Evolutionary conservation across 2,329 filamentous ascomycete species (phyloP), one percentile per base, ranked within the genome.

Genomic region (Ascocoryne sarcoides): DNA sequence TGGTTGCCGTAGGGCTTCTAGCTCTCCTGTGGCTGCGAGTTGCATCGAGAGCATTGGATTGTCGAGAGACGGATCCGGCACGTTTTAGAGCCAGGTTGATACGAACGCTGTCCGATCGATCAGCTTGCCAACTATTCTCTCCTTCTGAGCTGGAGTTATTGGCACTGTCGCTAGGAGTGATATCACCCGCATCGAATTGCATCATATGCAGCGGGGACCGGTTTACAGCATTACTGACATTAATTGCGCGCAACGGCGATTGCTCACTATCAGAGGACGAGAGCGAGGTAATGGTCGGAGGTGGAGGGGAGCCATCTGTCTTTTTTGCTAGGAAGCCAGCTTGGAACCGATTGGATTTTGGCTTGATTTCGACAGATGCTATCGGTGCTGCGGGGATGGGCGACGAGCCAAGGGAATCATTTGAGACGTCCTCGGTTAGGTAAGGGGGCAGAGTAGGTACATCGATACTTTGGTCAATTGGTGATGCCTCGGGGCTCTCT

Each of bases 311-410:
- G 37, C 74, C 79, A 26, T 26, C 23, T 2, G 58, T 52, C 30
- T 62, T 79, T 60, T 81, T 83, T 1, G 84, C 79, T 17, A 96
- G 66, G 60, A 95, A 95, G 4, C 90, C 90, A 2, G 88, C 75
- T 54, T 94, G 85, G 65, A 96, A 96, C 32, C 90, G 76, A 63
- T 75, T 84, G 7, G 23, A 26, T 53, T 84, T 84, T 18, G 70
- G 71, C 45, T 73, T 75, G 26, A 78, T 59, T 31, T 82, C 73
- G 26, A 81, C 64, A 2, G 76, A 79, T 1, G 76, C 65, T 38
- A 75, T 67, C 21, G 71, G 76, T 59, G 58, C 74, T 54, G 62
- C 70, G 46, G 62, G 79, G 55, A 72, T 68, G 32, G 70, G 77
- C 21, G 78, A 77, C 21, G 57, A 61, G 29, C 50, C 55, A 1